These are phyloP conservation scores for Ramularia collo-cygni DNA, from an alignment of 2,329 filamentous ascomycete species.

Conservation along the genomic window DNA sequence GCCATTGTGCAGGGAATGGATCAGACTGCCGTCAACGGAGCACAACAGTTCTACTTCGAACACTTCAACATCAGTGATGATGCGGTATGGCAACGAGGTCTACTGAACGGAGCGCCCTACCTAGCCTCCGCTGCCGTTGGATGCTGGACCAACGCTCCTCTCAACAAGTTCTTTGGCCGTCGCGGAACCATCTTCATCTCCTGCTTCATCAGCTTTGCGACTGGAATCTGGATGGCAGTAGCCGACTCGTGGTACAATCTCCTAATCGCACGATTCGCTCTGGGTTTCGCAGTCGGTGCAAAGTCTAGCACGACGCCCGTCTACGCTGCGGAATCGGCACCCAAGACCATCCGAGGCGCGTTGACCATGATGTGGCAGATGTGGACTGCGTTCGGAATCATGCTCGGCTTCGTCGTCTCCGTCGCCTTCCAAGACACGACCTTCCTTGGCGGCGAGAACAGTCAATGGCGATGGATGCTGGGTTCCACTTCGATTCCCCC, in stretches of 20 bases:
- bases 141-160: constrained; percentile 67
- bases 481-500: constrained; percentile 35
- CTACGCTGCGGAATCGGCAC: constrained; percentile 35
- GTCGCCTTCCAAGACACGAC: constrained; percentile 31
- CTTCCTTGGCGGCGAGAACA: constrained; percentile 19
- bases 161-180: constrained; percentile 64
- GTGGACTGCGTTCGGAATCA: constrained; percentile 39
- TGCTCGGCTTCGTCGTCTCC: constrained; percentile 38
- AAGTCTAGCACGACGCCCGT: constrained; percentile 36
- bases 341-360: constrained; percentile 35
- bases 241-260: constrained; percentile 66
- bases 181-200: constrained; percentile 70
- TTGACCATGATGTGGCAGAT: constrained; percentile 42
- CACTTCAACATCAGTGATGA: constrained; percentile 22
- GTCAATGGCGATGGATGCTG: constrained; percentile 26
- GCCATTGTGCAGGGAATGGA: constrained; percentile 52
- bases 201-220: constrained; percentile 58
- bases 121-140: constrained; percentile 62
- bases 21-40: constrained; percentile 44
- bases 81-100: constrained; percentile 37
- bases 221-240: constrained; percentile 57
- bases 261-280: constrained; percentile 60
- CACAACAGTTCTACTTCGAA: constrained; percentile 21
- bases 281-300: constrained; percentile 50
- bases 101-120: constrained; percentile 56